phyloP scores from a whole-genome alignment of 73 alveolate species.

The Blepharisma stoltei region DNA sequence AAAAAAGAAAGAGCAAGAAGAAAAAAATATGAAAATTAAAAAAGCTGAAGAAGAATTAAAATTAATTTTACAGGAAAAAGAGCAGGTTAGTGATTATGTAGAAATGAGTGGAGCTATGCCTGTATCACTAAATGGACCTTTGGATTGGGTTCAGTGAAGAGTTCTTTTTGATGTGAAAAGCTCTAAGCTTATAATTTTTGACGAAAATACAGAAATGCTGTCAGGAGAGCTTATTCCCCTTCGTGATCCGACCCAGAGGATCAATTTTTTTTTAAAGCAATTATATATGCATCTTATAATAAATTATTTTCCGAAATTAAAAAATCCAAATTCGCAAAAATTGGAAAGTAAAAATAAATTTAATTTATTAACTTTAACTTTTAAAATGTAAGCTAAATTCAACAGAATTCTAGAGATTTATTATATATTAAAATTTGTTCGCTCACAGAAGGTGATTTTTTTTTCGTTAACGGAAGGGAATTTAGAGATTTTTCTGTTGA shows the following conservation, averaged over 20 bases:
- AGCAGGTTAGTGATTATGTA: neutral
- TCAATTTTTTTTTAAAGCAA: too few species aligned
- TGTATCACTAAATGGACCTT: neutral
- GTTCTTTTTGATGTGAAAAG: neutral
- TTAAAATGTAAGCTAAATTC: too few species aligned
- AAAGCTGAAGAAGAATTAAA: neutral
- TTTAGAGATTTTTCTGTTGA: too few species aligned
- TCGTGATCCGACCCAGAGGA: neutral
- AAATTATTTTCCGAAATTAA: too few species aligned
- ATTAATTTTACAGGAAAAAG: neutral
- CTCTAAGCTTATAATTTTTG: neutral
- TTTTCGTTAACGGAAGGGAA: too few species aligned
- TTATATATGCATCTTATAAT: too few species aligned
- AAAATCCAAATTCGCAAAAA: too few species aligned
- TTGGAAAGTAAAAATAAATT: too few species aligned
- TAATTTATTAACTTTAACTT: too few species aligned
- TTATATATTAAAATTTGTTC: too few species aligned
- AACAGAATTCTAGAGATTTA: too few species aligned
- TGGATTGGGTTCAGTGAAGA: neutral
- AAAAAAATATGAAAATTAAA: neutral
- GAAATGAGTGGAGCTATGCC: neutral
- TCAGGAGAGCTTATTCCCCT: neutral
- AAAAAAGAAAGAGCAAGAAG: slow-evolving; percentile 10
- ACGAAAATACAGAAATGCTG: neutral
- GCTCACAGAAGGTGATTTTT: too few species aligned